Evolutionary conservation across 805 yeast species (phyloP).

Genomic region (Pichia exigua): DNA sequence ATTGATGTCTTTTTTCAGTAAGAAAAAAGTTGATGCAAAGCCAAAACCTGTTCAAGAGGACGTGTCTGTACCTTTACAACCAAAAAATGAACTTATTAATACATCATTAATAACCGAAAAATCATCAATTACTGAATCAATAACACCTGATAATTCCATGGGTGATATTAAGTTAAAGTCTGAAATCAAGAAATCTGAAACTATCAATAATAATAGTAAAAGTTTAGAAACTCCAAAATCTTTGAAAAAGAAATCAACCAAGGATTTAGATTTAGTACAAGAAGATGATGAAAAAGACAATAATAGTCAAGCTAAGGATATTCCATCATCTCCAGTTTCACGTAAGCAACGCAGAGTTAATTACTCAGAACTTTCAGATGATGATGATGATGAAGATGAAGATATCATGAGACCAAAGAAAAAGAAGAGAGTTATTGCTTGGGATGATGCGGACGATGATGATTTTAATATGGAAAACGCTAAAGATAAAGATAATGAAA

Average conservation of each 20-base stretch:
- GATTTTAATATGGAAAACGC: constrained; percentile 12
- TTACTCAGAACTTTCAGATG: constrained; percentile 17
- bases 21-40: neutral
- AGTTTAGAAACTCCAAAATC: constrained; percentile 12
- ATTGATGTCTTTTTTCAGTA: constrained; percentile 26
- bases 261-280: neutral
- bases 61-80: neutral
- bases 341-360: constrained; percentile 13
- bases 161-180: constrained; percentile 5
- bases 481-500: constrained; percentile 8
- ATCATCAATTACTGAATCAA: constrained; percentile 6
- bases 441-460: constrained; percentile 18
- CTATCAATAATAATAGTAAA: neutral
- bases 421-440: constrained; percentile 10
- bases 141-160: constrained; percentile 24
- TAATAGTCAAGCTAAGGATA: neutral
- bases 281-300: neutral
- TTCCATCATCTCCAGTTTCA: constrained; percentile 18
- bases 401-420: constrained; percentile 2
- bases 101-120: neutral
- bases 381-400: constrained; percentile 14
- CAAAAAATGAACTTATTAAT: neutral
- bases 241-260: neutral
- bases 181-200: neutral
- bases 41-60: neutral